Evolutionary conservation across 2,329 filamentous ascomycete genomes (phyloP).

Genomic region (Penicillium expansum): DNA sequence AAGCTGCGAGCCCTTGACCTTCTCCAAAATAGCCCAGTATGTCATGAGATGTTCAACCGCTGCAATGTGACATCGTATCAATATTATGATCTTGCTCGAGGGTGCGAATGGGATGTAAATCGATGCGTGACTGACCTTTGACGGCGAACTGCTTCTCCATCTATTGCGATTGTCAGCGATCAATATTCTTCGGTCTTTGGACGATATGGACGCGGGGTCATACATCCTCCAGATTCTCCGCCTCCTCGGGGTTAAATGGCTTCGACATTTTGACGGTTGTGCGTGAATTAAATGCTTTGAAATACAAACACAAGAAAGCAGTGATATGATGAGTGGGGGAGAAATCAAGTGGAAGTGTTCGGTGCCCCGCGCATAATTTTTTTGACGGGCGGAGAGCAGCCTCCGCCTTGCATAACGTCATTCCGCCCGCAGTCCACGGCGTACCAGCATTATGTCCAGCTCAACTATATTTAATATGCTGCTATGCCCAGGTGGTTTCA

Average conservation of each 20-base stretch:
- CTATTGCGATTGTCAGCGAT: constrained; percentile 47
- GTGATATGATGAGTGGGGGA: background rate
- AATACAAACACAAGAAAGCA: background rate
- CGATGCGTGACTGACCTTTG: constrained; percentile 60
- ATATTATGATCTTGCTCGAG: background rate
- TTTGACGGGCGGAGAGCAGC: constrained; percentile 31
- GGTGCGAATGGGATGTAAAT: background rate
- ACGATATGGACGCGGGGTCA: constrained; percentile 27
- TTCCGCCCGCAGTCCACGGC: constrained; percentile 4
- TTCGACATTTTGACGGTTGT: constrained; percentile 35
- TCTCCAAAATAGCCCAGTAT: constrained; percentile 95
- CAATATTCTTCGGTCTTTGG: background rate
- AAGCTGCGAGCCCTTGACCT: constrained; percentile 80
- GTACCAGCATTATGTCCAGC: background rate
- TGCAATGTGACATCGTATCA: constrained; percentile 13
- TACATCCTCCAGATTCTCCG: constrained; percentile 69
- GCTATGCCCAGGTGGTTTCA: background rate
- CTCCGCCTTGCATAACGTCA: constrained; percentile 22
- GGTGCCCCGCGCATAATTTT: constrained; percentile 35
- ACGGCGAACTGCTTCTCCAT: constrained; percentile 99
- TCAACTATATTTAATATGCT: too few species aligned
- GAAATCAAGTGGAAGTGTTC: constrained; percentile 9
- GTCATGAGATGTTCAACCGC: constrained; percentile 95
- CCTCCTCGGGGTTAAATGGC: constrained; percentile 58
- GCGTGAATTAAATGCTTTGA: background rate